These are phyloP conservation scores for Trichoderma sp. DNA, from an alignment of 2,329 filamentous ascomycete species.

Conservation along the genomic window DNA sequence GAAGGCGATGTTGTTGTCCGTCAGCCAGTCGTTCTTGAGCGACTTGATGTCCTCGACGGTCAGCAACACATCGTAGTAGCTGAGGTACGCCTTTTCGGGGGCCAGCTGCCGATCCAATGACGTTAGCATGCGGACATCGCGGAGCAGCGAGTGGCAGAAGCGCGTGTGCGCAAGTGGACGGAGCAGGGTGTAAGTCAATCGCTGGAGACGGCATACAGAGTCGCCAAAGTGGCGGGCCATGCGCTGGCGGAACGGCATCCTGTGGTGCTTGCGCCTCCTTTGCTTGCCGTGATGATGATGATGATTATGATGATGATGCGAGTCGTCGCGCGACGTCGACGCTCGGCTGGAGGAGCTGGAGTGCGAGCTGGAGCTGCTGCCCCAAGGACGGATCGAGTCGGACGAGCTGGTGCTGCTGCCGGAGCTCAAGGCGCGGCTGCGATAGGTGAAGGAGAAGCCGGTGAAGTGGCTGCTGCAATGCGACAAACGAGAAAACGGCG, in stretches of 20 bases:
- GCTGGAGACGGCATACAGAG: constrained; percentile 40
- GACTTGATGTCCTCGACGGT: constrained; percentile 87
- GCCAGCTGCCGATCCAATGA: constrained; percentile 49
- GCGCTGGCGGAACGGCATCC: constrained; percentile 46
- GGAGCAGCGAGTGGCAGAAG: not conserved
- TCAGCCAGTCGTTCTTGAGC: constrained; percentile 91
- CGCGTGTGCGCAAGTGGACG: not conserved
- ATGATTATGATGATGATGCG: not conserved
- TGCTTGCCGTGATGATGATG: constrained; percentile 7
- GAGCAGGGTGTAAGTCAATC: not conserved
- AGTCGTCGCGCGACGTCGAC: constrained; percentile 20
- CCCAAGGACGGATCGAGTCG: constrained; percentile 19
- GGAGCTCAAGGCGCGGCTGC: constrained; percentile 21
- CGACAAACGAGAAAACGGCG: not conserved
- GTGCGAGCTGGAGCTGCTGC: not conserved
- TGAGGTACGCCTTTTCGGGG: constrained; percentile 45
- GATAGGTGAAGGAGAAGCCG: constrained; percentile 22
- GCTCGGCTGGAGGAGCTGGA: constrained; percentile 15
- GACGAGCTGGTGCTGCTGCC: constrained; percentile 22
- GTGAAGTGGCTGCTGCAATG: constrained; percentile 18
- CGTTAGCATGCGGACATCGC: constrained; percentile 13
- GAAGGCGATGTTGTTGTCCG: constrained; percentile 95
- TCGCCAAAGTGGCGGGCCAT: constrained; percentile 54
- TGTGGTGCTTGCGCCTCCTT: constrained; percentile 32
- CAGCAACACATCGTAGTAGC: constrained; percentile 54